A percentile compares a stretch with the other conserved stretches of the same genome.
phyloP scores from a whole-genome alignment of 179 eudicot genomes.

The Vitellaria paradoxa region DNA sequence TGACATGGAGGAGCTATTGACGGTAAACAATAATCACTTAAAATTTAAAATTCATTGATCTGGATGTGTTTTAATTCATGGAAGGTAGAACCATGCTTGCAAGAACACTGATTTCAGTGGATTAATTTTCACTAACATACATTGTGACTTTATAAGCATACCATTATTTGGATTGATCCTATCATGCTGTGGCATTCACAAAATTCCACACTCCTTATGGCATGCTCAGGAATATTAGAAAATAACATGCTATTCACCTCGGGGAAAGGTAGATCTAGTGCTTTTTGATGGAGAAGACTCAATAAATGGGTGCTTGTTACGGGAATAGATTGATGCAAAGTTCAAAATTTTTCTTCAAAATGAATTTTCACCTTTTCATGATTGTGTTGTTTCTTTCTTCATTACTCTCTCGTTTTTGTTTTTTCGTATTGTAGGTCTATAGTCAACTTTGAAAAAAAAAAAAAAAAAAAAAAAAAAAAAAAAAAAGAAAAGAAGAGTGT shows the following conservation, averaged over 20 bases:
- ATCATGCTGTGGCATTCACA: neutral
- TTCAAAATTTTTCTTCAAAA: neutral
- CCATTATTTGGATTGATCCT: neutral
- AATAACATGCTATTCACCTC: neutral
- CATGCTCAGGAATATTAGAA: neutral
- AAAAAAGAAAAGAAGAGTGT: too few relatives aligned
- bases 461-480: too few relatives aligned
- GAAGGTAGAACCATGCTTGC: neutral
- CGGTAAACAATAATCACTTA: constrained; percentile 38
- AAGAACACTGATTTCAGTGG: neutral
- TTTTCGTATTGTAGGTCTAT: neutral
- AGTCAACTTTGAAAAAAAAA: too few relatives aligned
- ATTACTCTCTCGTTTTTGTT: neutral
- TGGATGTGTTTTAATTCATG: neutral
- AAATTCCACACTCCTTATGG: neutral
- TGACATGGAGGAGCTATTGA: constrained; percentile 64
- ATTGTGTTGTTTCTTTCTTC: neutral
- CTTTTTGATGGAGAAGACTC: neutral
- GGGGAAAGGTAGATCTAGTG: neutral
- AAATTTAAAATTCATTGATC: neutral
- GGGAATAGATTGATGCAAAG: too few relatives aligned
- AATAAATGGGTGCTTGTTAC: too few relatives aligned
- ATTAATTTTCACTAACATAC: neutral
- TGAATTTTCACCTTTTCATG: neutral
- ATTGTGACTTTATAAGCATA: neutral